Base-by-base conservation (phyloP, 2,329 filamentous ascomycete genomes). In the Paraphaeosphaeria sporulosa region DNA sequence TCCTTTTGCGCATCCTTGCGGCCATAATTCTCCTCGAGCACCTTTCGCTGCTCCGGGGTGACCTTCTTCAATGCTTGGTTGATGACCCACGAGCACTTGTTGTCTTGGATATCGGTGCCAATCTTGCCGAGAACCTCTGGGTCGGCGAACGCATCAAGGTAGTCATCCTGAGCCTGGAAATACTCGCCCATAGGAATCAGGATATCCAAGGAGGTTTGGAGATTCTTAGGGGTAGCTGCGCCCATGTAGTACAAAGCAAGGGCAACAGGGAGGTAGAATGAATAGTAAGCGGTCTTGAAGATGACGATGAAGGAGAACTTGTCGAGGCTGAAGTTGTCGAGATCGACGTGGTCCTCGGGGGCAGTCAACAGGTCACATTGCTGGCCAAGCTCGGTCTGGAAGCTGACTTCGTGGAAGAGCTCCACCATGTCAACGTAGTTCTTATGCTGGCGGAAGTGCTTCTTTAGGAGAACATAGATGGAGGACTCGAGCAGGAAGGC, bases 261-360 rank as follows among this genome's bases (percentile, higher is more conserved):
- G 10, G 93, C 94, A 58, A 99, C 93, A 60, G 95, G 95, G 15
- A 99, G 90, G 83, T 98, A 98, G 86, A 99, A 99, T 75, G 91
- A 96, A 86, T 99, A 99, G 85, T 96, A 99, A 54, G 95, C 94
- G 25, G 95, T 99, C 89, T 99, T 99, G 89, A 96, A 98, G 81
- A 96, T 92, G 82, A 99, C 95, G 75, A 99, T 99, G 86, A 98
- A 99, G 72, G 85, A 89, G 85, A 97, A 97, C 86, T 97, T 99
- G 64, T 94, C 87, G 80, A 97, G 85, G 79, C 89, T 93, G 86
- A 99, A 99, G 84, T 97, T 97, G 85, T 92, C 85, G 65, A 99
- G 89, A 81, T 98, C 89, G 74, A 98, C 91, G 64, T 89, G 85
- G 79, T 97, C 94, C 82, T 99, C 95, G 44, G 95, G 95, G 40